Evolutionary conservation across 305 asterid species (phyloP), one percentile per base, ranked within the genome.

Genomic region (Vinca major): DNA sequence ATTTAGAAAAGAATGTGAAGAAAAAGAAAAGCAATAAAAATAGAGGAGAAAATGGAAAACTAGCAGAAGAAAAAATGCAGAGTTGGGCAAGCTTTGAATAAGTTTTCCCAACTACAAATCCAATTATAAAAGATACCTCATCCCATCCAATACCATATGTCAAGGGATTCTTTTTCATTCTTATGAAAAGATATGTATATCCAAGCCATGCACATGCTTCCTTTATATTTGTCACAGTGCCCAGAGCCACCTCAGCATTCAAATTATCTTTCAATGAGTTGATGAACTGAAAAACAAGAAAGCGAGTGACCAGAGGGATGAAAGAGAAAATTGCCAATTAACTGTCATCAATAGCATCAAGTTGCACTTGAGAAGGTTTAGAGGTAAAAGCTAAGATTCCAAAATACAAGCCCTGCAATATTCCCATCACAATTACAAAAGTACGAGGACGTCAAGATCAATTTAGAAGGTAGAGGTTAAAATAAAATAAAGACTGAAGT

Each of bases 161-260:
- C 86, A 94, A 80, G 65, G 99, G 99, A 80, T 94, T 94, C 92
- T 85, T 89, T 84, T 83, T 91, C 99, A 94, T 94, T 82, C 99
- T 85, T 79, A 89, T 89, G 80, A 89, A 89, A 72, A 94, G 99
- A 79, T 94, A 94, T 45, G 99, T 94, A 73, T 94, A 94, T 48
- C 99, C 96, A 66, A 94, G 91, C 99, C 99, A 94, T 65, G 96
- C 96, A 85, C 99, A 94, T 73, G 99, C 99, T 85, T 94, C 99
- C 87, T 94, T 94, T 52, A 91, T 95, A 82, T 94, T 94, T 68
- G 97, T 88, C 77, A 94, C 98, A 64, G 99, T 94, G 71, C 99
- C 99, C 76, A 91, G 84, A 75, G 95, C 96, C 84, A 94, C 96
- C 89, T 94, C 97, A 17, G 99, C 99, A 82, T 94, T 94, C 72